Evolutionary conservation across 1,139 yeast genomes (phyloP), one percentile per base, ranked within the genome.

Genomic region (Taiozyma sp.): DNA sequence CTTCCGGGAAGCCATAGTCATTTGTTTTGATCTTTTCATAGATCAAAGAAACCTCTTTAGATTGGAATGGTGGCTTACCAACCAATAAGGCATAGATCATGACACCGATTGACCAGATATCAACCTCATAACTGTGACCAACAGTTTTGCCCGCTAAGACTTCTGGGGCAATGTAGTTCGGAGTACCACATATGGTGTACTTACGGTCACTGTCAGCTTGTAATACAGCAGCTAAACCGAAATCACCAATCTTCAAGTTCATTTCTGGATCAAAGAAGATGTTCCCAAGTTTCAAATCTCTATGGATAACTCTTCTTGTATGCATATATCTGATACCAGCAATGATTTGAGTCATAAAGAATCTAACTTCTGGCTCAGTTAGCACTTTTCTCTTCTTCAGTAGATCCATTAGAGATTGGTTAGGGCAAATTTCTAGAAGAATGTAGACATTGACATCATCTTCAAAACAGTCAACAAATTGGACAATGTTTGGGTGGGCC

Each of bases 21-120:
- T 87, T 85, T 53, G 79, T 77, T 68, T 90, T 89, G 67, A 95
- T 93, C 68, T 97, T 79, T 64, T 90, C 96, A 69, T 95, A 95
- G 58, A 95, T 93, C 50, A 88, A 83, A 63, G 90, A 88, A 48
- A 95, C 97, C 66, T 91, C 97, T 66, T 89, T 89, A 39, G 96
- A 90, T 71, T 93, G 99, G 72, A 93, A 93, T 4, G 99, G 99
- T 19, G 99, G 98, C 67, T 89, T 90, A 32, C 98, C 98, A 50
- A 86, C 77, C 50, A 93, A 74, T 70, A 93, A 77, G 6, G 97
- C 96, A 64, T 86, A 93, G 74, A 93, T 77, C 89, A 93, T 93
- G 53, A 93, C 88, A 54, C 99, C 99, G 60, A 90, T 83, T 8
- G 98, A 95, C 99, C 99, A 93, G 58, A 89, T 81, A 67, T 93